A percentile compares a stretch with the other conserved stretches of the same genome.
Conservation (phyloP, 352 stramenopile species). For the Phytophthora quininea region DNA sequence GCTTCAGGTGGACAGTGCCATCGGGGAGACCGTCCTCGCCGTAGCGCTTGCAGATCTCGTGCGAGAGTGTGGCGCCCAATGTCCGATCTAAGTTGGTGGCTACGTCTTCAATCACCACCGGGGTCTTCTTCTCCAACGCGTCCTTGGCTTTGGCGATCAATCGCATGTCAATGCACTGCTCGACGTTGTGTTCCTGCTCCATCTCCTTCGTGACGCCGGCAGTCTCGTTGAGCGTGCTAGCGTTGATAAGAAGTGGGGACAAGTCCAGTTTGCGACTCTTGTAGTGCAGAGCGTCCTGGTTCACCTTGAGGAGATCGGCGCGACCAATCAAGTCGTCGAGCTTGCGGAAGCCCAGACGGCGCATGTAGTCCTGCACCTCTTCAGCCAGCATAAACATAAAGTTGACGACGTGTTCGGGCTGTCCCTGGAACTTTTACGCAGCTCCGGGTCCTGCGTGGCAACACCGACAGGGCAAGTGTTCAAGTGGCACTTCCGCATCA, state of each 20-base stretch:
- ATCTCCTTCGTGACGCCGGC: constrained; percentile 81
- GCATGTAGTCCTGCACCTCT: constrained; percentile 89
- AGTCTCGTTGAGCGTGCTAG: constrained; percentile 92
- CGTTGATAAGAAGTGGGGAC: constrained; percentile 93
- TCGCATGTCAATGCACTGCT: constrained; percentile 91
- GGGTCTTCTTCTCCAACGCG: constrained; percentile 86
- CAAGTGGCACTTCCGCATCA: constrained; percentile 98
- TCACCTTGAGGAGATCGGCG: constrained; percentile 93
- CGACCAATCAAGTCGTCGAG: constrained; percentile 95
- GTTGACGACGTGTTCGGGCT: constrained; percentile 97
- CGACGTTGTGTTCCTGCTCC: constrained; percentile 91
- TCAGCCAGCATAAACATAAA: constrained; percentile 97
- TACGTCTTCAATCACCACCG: constrained; percentile 59
- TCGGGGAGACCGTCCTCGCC: constrained; percentile 90
- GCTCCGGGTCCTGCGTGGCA: constrained; percentile 96
- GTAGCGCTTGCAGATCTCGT: constrained; percentile 94
- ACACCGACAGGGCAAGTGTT: constrained; percentile 98
- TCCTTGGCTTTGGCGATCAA: constrained; percentile 89
- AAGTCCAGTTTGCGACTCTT: constrained; percentile 90
- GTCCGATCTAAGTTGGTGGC: constrained; percentile 95
- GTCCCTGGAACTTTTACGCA: constrained; percentile 96
- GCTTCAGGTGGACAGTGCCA: constrained; percentile 94
- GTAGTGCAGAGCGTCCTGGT: constrained; percentile 72
- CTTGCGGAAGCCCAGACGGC: constrained; percentile 88
- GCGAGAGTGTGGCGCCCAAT: constrained; percentile 94